Conservation (phyloP, 176 grass and related monocot genomes). For the Zoysia japonica region DNA sequence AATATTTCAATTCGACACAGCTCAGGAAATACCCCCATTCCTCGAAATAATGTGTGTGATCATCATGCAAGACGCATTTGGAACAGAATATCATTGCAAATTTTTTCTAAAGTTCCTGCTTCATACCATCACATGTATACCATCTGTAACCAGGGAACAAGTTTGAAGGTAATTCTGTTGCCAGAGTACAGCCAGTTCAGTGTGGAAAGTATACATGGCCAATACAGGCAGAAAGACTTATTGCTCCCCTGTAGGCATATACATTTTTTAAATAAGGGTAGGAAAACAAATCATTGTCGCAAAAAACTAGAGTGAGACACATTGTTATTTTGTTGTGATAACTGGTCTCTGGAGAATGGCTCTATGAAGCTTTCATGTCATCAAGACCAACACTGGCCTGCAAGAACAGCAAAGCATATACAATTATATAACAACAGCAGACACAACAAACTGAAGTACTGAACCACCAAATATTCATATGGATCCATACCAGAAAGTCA, state of each 20-base stretch:
- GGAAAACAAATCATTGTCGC: not conserved
- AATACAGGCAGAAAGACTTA: constrained; percentile 12
- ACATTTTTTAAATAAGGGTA: too few relatives aligned
- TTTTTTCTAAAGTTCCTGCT: not conserved
- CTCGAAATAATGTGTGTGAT: too few relatives aligned
- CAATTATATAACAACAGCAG: not conserved
- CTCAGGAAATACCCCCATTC: too few relatives aligned
- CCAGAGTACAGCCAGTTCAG: constrained; percentile 1
- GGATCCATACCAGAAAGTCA: constrained; percentile 64
- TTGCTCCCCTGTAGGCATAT: not conserved
- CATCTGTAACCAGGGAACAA: not conserved
- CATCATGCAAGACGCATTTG: too few relatives aligned
- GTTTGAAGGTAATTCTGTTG: not conserved
- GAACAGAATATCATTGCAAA: too few relatives aligned
- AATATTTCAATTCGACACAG: too few relatives aligned
- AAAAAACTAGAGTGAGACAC: not conserved
- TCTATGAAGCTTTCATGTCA: constrained; percentile 88
- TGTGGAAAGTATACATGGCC: constrained; percentile 32
- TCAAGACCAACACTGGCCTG: constrained; percentile 89
- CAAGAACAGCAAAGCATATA: constrained; percentile 35
- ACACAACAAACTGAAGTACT: not conserved
- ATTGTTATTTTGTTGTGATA: constrained; percentile 38
- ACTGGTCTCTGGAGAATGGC: not conserved
- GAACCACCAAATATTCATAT: not conserved
- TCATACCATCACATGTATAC: not conserved